Conservation (phyloP, 257 asterid species). For the Echites panduratus region DNA sequence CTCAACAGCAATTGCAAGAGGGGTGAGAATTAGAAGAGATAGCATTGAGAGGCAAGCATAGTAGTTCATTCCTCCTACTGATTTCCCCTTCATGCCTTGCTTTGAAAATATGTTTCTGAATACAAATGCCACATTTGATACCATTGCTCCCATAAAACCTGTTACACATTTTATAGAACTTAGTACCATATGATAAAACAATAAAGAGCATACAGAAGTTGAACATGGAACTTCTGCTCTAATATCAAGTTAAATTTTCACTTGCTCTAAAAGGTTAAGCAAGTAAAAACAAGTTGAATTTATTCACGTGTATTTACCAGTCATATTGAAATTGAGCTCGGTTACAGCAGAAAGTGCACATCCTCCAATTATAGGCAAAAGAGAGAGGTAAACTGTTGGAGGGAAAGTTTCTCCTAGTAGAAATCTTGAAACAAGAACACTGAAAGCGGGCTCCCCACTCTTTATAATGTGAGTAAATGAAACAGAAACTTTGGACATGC, state of each 20-base stretch:
- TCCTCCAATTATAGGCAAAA: slow-evolving; percentile 86
- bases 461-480: slow-evolving; percentile 95
- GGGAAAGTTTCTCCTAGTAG: slow-evolving; percentile 82
- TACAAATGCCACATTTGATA: slow-evolving; percentile 91
- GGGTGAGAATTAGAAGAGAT: slow-evolving; percentile 76
- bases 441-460: slow-evolving; percentile 95
- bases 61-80: slow-evolving; percentile 95
- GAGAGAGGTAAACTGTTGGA: slow-evolving; percentile 62
- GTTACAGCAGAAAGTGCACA: slow-evolving; percentile 84
- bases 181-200: too few relatives aligned
- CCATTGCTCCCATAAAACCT: slow-evolving; percentile 99
- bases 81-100: slow-evolving; percentile 96
- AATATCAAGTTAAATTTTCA: too few relatives aligned
- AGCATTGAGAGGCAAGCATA: slow-evolving; percentile 86
- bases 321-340: slow-evolving; percentile 92
- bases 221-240: too few relatives aligned
- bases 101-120: slow-evolving; percentile 91
- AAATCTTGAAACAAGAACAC: slow-evolving; percentile 80
- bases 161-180: slow-evolving; percentile 11
- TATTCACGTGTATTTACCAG: slow-evolving; percentile 43
- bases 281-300: not conserved
- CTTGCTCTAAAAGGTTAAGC: not conserved
- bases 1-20: slow-evolving; percentile 96
- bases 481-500: slow-evolving; percentile 99
- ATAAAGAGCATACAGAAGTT: too few relatives aligned